Conservation (phyloP, 208 protist genomes). For the Herpetomonas samuelpessoai region DNA sequence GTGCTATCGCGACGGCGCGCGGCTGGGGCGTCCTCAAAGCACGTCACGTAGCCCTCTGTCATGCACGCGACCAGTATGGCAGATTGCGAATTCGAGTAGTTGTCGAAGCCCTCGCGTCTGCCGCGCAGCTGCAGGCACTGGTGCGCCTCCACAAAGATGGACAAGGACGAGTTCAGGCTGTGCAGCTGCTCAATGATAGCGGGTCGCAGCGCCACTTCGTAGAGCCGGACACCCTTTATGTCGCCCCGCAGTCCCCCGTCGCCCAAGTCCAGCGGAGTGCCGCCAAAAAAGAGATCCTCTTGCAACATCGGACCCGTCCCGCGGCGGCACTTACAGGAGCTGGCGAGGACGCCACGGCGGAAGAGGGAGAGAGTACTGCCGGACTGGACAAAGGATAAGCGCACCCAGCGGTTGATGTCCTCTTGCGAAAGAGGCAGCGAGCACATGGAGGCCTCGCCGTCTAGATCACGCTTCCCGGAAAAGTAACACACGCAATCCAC, state of each 20-base stretch:
- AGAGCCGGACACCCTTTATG: conserved; percentile 70
- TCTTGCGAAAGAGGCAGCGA: conserved; percentile 19
- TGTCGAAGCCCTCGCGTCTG: conserved; percentile 31
- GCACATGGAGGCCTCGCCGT: conserved; percentile 25
- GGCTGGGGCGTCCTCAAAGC: conserved; percentile 22
- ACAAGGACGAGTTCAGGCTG: conserved; percentile 26
- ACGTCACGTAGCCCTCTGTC: conserved; percentile 46
- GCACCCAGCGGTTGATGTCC: conserved; percentile 51
- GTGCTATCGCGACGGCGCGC: conserved; percentile 1
- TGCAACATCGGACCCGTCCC: conserved; percentile 40
- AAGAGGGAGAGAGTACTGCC: conserved; percentile 54
- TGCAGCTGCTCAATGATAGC: conserved; percentile 51
- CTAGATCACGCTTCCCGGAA: conserved; percentile 15
- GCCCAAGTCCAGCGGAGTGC: conserved; percentile 31
- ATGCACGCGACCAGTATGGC: conserved; percentile 31
- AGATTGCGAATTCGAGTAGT: conserved; percentile 23
- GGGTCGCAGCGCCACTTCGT: conserved; percentile 54
- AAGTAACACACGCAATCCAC: conserved; percentile 22
- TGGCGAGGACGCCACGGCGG: conserved; percentile 50
- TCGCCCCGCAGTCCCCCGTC: conserved; percentile 50
- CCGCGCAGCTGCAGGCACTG: conserved; percentile 31
- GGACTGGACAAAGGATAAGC: conserved; percentile 75
- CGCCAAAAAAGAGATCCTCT: conserved; percentile 61
- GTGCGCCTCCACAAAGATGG: conserved; percentile 32
- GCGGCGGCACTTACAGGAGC: conserved; percentile 23